Conservation (phyloP, 2,329 filamentous ascomycete species). For the Fusarium agapanthi region DNA sequence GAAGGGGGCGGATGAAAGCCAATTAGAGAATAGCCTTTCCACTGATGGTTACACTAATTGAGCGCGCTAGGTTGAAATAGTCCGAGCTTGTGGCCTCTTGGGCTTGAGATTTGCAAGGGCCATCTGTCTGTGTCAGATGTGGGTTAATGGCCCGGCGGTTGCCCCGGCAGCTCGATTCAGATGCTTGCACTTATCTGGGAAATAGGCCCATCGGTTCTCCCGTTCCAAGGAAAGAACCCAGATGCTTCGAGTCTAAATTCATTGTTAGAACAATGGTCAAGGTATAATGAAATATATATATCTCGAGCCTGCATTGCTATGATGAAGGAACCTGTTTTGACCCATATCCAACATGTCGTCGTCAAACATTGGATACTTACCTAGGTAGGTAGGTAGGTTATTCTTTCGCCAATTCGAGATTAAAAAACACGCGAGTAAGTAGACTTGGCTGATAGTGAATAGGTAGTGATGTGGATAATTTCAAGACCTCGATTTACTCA, state of each 20-base stretch:
- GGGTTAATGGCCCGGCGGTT: conserved; percentile 23
- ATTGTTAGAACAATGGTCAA: background rate
- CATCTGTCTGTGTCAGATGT: conserved; percentile 5
- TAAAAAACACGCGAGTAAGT: conserved; percentile 1
- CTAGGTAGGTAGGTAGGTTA: background rate
- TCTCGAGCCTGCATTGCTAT: background rate
- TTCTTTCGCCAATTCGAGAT: conserved; percentile 1
- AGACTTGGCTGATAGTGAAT: background rate
- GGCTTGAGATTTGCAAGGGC: conserved; percentile 15
- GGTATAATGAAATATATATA: background rate
- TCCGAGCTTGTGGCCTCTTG: conserved; percentile 23
- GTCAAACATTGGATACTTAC: background rate
- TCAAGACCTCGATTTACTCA: background rate
- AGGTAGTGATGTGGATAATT: background rate
- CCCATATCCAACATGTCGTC: background rate
- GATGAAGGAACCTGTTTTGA: background rate
- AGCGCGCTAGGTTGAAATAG: conserved; percentile 22
- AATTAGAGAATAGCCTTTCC: conserved; percentile 16
- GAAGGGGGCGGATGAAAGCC: conserved; percentile 23
- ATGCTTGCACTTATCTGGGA: conserved; percentile 14
- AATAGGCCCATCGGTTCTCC: background rate
- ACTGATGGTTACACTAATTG: conserved; percentile 16
- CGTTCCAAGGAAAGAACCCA: conserved; percentile 21
- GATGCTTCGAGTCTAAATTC: background rate
- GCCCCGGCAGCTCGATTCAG: conserved; percentile 32